Evolutionary conservation across 495 filamentous ascomycete species (phyloP).

Genomic region (Polyplosphaeria fusca): DNA sequence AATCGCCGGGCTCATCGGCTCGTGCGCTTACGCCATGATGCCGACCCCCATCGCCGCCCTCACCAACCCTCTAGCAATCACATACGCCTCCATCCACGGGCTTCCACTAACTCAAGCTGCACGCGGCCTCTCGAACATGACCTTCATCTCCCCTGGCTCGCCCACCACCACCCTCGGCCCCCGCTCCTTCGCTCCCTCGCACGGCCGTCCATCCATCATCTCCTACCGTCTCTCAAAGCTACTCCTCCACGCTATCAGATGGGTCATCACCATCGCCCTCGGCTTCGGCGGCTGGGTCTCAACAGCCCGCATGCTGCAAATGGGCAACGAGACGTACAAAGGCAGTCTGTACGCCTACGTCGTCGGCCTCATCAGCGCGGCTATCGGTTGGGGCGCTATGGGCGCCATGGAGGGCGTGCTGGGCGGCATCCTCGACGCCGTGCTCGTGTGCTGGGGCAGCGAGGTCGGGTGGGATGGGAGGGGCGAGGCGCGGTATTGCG

Average conservation of each 20-base stretch:
- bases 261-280: slow-evolving; percentile 82
- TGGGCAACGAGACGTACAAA: slow-evolving; percentile 50
- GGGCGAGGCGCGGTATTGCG: slow-evolving; percentile 73
- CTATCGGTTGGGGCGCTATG: slow-evolving; percentile 91
- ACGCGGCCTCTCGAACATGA: slow-evolving; percentile 70
- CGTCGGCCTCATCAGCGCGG: slow-evolving; percentile 82
- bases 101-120: slow-evolving; percentile 72
- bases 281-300: slow-evolving; percentile 98
- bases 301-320: slow-evolving; percentile 68
- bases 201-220: slow-evolving; percentile 44
- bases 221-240: slow-evolving; percentile 89
- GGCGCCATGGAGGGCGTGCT: slow-evolving; percentile 95
- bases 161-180: slow-evolving; percentile 62
- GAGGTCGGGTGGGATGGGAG: slow-evolving; percentile 67
- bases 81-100: slow-evolving; percentile 91
- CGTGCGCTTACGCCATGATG: slow-evolving; percentile 70
- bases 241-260: slow-evolving; percentile 81
- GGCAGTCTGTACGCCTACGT: slow-evolving; percentile 96
- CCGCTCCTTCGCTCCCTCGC: slow-evolving; percentile 51
- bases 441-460: slow-evolving; percentile 89
- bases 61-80: slow-evolving; percentile 86
- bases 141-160: slow-evolving; percentile 60
- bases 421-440: slow-evolving; percentile 86
- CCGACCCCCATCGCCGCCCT: slow-evolving; percentile 79
- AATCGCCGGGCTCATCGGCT: slow-evolving; percentile 57